A percentile compares a stretch with the other conserved stretches of the same genome.
phyloP scores from a whole-genome alignment of 108 stramenopile genomes.

The Cyclotella kingstonii region DNA sequence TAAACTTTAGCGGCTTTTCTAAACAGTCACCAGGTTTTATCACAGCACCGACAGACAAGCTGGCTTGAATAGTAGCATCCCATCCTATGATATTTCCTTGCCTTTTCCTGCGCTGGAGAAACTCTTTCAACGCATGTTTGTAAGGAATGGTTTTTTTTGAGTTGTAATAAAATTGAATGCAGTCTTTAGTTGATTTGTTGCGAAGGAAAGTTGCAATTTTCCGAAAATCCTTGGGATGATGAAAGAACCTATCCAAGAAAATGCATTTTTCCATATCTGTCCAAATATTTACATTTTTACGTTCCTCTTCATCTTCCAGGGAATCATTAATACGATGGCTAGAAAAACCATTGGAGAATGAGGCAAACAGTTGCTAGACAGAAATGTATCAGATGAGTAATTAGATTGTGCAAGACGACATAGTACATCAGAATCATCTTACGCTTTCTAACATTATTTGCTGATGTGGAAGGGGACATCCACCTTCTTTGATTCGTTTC shows the following conservation, averaged over 20 bases:
- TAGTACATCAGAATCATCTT: constrained; percentile 28
- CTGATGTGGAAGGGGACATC: constrained; percentile 71
- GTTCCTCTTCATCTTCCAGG: constrained; percentile 51
- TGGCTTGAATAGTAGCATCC: constrained; percentile 84
- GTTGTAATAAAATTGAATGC: constrained; percentile 92
- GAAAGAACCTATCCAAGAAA: constrained; percentile 94
- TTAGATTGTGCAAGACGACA: background rate
- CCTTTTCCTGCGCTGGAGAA: constrained; percentile 74
- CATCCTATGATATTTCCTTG: constrained; percentile 65
- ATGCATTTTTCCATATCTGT: constrained; percentile 98
- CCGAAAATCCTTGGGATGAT: constrained; percentile 96
- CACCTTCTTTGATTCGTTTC: constrained; percentile 76
- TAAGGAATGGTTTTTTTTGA: constrained; percentile 86
- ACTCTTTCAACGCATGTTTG: constrained; percentile 84
- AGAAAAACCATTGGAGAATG: constrained; percentile 62
- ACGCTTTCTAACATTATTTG: constrained; percentile 59
- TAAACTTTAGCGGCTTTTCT: constrained; percentile 69
- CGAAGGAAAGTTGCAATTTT: constrained; percentile 90
- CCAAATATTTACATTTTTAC: constrained; percentile 65
- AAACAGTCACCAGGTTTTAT: constrained; percentile 59
- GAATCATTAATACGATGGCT: constrained; percentile 56
- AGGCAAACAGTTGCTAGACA: constrained; percentile 53
- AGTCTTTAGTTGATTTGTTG: constrained; percentile 89
- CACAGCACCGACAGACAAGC: constrained; percentile 65
- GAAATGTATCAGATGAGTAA: background rate